Evolutionary conservation across 2,329 filamentous ascomycete species (phyloP).

Genomic region (Ophiostoma himal-ulmi): DNA sequence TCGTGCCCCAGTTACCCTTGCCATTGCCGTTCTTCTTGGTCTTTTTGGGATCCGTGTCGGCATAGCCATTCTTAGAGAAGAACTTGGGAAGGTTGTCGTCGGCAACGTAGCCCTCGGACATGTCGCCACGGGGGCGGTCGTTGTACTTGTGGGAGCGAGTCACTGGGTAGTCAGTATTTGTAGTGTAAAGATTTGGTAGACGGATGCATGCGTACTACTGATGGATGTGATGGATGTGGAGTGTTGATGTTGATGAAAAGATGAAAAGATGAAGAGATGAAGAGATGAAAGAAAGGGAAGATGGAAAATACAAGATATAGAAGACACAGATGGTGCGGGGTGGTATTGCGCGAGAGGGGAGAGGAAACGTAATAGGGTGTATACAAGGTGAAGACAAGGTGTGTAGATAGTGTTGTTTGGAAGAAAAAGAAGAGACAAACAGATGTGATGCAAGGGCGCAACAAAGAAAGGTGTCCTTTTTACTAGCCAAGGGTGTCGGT

Average conservation of each 20-base stretch:
- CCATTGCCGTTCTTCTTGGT: conserved; percentile 94
- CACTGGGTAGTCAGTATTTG: conserved; percentile 52
- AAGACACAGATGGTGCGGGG: neutral
- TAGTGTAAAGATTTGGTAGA: conserved; percentile 5
- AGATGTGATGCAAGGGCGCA: neutral
- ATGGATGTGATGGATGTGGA: neutral
- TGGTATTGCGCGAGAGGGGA: neutral
- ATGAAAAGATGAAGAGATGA: neutral
- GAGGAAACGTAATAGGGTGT: neutral
- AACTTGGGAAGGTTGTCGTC: conserved; percentile 79
- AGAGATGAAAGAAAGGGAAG: neutral
- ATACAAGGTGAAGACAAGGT: neutral
- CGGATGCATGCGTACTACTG: neutral
- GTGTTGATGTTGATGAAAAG: neutral
- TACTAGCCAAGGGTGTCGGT: neutral
- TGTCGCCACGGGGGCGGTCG: conserved; percentile 80
- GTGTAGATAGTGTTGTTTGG: neutral
- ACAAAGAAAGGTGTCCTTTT: neutral
- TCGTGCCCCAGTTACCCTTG: conserved; percentile 86
- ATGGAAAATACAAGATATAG: neutral
- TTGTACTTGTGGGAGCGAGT: conserved; percentile 96
- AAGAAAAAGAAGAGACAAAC: neutral
- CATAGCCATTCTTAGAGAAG: conserved; percentile 82
- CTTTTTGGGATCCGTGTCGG: conserved; percentile 80
- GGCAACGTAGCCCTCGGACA: conserved; percentile 59